Conservation (phyloP, 345 rosid genomes). For the Salix caprea region DNA sequence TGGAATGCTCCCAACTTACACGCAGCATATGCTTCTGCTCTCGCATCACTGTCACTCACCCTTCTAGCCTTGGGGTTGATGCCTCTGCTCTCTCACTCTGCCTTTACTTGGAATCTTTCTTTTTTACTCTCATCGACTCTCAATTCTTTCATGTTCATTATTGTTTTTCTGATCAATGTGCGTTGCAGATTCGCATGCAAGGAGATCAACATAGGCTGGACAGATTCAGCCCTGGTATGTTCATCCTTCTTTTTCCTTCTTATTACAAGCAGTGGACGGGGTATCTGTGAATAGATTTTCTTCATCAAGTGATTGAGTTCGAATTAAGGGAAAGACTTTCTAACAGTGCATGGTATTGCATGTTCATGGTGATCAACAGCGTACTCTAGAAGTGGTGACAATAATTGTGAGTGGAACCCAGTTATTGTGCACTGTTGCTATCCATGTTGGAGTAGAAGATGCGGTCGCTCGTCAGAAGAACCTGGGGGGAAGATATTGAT, state of each 20-base stretch:
- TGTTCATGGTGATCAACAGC: conserved; percentile 34
- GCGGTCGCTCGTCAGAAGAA: conserved; percentile 6
- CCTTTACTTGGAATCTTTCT: too few relatives aligned
- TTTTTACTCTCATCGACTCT: not conserved
- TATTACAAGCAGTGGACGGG: too few relatives aligned
- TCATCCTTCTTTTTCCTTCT: not conserved
- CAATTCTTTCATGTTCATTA: too few relatives aligned
- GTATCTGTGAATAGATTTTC: too few relatives aligned
- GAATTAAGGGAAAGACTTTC: too few relatives aligned
- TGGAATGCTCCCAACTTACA: conserved; percentile 49
- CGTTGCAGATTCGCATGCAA: conserved; percentile 77
- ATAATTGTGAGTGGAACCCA: conserved; percentile 68
- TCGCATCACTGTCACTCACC: conserved; percentile 60
- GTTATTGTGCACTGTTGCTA: conserved; percentile 57
- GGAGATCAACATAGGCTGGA: conserved; percentile 76
- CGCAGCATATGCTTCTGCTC: conserved; percentile 68
- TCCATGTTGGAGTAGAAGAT: conserved; percentile 49
- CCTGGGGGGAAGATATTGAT: conserved; percentile 30
- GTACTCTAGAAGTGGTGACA: conserved; percentile 66
- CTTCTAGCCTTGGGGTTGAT: conserved; percentile 78
- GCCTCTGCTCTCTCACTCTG: not conserved
- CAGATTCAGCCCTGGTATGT: conserved; percentile 65
- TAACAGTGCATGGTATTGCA: not conserved
- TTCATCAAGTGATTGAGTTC: too few relatives aligned
- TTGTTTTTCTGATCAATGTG: not conserved